Evolutionary conservation across 192 early-diverging fungal species (phyloP), one percentile per base, ranked within the genome.

Genomic region (Backusella parvicylindrica): DNA sequence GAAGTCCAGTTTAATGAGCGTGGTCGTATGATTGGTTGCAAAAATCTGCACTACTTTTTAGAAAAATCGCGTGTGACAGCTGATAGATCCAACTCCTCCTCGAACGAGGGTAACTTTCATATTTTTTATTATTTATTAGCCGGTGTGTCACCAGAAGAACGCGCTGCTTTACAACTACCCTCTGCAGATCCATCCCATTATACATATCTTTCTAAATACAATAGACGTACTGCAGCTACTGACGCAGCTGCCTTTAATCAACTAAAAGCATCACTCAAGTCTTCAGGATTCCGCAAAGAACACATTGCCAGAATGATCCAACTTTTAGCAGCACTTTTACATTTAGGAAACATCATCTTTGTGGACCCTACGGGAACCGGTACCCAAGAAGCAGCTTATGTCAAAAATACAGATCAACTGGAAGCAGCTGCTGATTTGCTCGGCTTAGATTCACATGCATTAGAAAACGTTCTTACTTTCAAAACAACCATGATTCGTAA

Each of bases 1-100:
- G 96, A 99, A 84, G 85, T 95, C 72, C 97, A 99, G 50, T 99
- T 94, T 81, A 92, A 90, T 73, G 91, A 91, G 41, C 79, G 90
- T 23, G 95, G 96, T 33, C 90, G 91, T 26, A 86, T 99, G 71
- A 79, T 93, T 23, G 97, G 97, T 66, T 80, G 89, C 53, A 99
- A 98, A 81, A 81, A 89, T 35, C 78, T 97, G 23, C 87, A 92
- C 31, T 93, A 89, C 74, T 80, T 85, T 16, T 85, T 93, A 31
- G 91, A 92, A 74, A 81, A 84, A 13, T 79, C 84, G 53, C 84
- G 91, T 50, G 81, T 93, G 3, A 89, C 87, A 13, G 72, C 84
- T 31, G 84, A 84, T 16, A 88, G 89, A 13, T 79, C 84, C 33
- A 35, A 35, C 50, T 87, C 87, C 30, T 86, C 9, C 26, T 63